Evolutionary conservation across 306 rosid genomes (phyloP).

Genomic region (Casuarina equisetifolia): DNA sequence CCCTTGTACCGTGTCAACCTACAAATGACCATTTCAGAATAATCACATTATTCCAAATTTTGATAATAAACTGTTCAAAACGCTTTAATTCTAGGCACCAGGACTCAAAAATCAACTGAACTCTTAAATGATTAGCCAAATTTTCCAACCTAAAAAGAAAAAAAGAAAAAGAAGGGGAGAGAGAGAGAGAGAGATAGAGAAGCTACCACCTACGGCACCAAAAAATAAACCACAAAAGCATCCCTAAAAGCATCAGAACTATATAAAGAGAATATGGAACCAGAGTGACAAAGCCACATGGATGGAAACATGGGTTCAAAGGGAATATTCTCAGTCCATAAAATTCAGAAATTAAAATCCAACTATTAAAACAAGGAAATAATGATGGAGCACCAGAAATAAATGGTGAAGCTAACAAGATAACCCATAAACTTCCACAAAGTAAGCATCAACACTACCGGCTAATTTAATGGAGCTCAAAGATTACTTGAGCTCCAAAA

Average conservation of each 20-base stretch:
- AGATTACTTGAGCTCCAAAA: neutral
- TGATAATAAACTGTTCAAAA: neutral
- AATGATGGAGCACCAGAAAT: neutral
- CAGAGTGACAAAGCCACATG: neutral
- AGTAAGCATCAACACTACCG: neutral
- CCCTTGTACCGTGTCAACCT: conserved; percentile 90
- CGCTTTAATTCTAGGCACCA: neutral
- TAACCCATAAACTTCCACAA: neutral
- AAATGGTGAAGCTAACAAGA: neutral
- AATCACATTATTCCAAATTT: neutral
- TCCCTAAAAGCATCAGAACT: neutral
- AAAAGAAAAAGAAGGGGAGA: neutral
- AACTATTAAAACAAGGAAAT: neutral
- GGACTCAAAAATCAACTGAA: neutral
- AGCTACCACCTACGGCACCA: neutral
- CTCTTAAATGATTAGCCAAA: neutral
- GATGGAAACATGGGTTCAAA: neutral
- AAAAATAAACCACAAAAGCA: neutral
- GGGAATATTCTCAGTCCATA: neutral
- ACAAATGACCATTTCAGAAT: conserved; percentile 3
- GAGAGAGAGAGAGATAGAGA: neutral
- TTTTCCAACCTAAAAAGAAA: neutral
- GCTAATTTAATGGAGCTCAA: neutral
- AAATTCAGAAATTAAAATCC: neutral
- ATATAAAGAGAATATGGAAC: neutral